Percentiles rank a stretch among this genome's conserved stretches.
Conservation (phyloP, 495 filamentous ascomycete species). For the Tirmania nivea region DNA sequence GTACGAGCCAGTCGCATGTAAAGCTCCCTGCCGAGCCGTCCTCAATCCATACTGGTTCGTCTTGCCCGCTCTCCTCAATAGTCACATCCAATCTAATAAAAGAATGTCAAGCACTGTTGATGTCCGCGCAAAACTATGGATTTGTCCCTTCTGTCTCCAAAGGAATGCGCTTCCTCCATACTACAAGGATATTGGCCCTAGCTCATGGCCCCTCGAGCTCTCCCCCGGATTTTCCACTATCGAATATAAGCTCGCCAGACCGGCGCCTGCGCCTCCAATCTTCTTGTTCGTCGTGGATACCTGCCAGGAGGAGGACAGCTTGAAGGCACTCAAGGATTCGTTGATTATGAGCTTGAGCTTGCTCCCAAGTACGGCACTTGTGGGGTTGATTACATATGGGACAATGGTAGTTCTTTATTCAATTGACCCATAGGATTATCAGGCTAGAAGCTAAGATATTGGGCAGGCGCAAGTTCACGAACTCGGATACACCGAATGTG, state of each 20-base stretch:
- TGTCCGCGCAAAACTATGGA: constrained; percentile 84
- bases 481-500: constrained; percentile 91
- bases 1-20: constrained; percentile 96
- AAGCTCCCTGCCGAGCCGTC: constrained; percentile 83
- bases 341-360: constrained; percentile 93
- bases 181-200: constrained; percentile 95
- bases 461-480: constrained; percentile 82
- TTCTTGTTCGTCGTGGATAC: constrained; percentile 97
- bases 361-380: constrained; percentile 77
- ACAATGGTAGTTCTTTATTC: constrained; percentile 51
- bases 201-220: constrained; percentile 84
- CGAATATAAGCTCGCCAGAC: constrained; percentile 83
- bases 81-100: constrained; percentile 2
- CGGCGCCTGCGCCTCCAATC: constrained; percentile 82
- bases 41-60: constrained; percentile 88
- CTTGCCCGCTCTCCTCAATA: not conserved
- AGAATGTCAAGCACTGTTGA: constrained; percentile 58
- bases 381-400: constrained; percentile 86
- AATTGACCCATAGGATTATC: not conserved
- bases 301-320: constrained; percentile 94
- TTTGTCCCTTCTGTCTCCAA: constrained; percentile 94
- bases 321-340: constrained; percentile 87
- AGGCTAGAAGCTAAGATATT: constrained; percentile 6
- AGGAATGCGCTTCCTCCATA: constrained; percentile 88
- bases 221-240: constrained; percentile 89